Percentiles rank a stretch among this genome's conserved stretches.
Evolutionary conservation across 768 basidiomycete genomes (phyloP).

Genomic region (Trametes meyenii): DNA sequence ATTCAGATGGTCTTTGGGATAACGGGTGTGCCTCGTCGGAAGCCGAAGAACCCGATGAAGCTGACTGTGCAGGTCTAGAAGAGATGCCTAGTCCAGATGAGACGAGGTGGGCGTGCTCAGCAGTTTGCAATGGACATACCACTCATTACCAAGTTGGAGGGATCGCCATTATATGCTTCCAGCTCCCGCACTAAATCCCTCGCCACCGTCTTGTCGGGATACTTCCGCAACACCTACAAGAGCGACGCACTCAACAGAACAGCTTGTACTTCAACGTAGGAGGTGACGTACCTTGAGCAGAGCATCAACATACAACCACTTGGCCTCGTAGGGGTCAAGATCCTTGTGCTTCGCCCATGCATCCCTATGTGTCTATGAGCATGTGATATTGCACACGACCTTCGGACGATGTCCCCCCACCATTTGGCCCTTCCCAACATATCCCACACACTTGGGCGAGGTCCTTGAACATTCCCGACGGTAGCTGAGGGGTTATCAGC

Average conservation of each 20-base stretch:
- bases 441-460: constrained; percentile 87
- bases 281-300: constrained; percentile 64
- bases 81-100: constrained; percentile 41
- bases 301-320: constrained; percentile 87
- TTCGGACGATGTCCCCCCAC: constrained; percentile 44
- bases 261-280: neutral
- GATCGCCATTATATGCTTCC: constrained; percentile 73
- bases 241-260: neutral
- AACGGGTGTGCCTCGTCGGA: constrained; percentile 43
- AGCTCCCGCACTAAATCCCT: constrained; percentile 76
- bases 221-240: constrained; percentile 71
- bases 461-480: constrained; percentile 78
- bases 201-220: constrained; percentile 82
- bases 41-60: constrained; percentile 66
- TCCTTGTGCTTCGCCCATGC: constrained; percentile 95
- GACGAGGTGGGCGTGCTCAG: neutral
- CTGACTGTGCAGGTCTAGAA: constrained; percentile 53
- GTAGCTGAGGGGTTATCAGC: constrained; percentile 58
- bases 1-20: constrained; percentile 19
- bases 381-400: constrained; percentile 23
- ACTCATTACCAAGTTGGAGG: constrained; percentile 64
- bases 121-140: constrained; percentile 47
- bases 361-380: constrained; percentile 58
- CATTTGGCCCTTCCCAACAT: constrained; percentile 94
- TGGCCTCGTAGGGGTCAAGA: constrained; percentile 76